A percentile compares a stretch with the other conserved stretches of the same genome.
Evolutionary conservation across 2,329 filamentous ascomycete species (phyloP).

Genomic region (Oidium heveae): DNA sequence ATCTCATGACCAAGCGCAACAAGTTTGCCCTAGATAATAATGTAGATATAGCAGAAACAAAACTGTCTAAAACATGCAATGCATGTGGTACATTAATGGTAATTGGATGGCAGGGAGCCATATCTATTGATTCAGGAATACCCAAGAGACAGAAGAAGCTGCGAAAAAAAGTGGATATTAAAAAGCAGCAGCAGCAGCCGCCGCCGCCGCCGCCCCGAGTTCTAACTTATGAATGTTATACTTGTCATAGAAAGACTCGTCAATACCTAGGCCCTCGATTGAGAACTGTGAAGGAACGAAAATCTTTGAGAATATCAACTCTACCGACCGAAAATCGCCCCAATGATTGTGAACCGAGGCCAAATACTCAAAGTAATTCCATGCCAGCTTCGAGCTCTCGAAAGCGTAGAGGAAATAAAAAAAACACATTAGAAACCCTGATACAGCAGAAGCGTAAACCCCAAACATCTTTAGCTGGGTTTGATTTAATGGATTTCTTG

Average conservation of each 20-base stretch:
- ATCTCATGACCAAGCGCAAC: slow-evolving; percentile 29
- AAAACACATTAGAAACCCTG: slow-evolving; percentile 35
- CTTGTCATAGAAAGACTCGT: slow-evolving; percentile 10
- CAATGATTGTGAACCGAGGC: neutral
- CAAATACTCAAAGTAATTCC: neutral
- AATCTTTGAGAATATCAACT: neutral
- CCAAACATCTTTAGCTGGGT: slow-evolving; percentile 10
- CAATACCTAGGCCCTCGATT: too few species aligned
- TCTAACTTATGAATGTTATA: slow-evolving; percentile 11
- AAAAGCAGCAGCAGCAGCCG: neutral
- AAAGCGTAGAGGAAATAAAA: slow-evolving; percentile 37
- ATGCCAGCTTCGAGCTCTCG: slow-evolving; percentile 14
- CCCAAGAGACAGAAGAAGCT: neutral
- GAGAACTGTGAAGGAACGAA: neutral
- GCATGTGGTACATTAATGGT: slow-evolving; percentile 36
- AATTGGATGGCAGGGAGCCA: slow-evolving; percentile 16
- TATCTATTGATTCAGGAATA: slow-evolving; percentile 2
- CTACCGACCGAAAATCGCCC: neutral
- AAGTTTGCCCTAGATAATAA: slow-evolving; percentile 23
- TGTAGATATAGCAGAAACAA: slow-evolving; percentile 20
- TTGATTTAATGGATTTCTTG: slow-evolving; percentile 18
- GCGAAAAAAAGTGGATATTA: slow-evolving; percentile 1
- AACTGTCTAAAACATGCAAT: slow-evolving; percentile 28
- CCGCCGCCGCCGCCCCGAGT: slow-evolving; percentile 1
- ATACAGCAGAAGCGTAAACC: slow-evolving; percentile 17